Evolutionary conservation across 805 yeast species (phyloP), one percentile per base, ranked within the genome.

Genomic region (Yamadazyma akitaensis): DNA sequence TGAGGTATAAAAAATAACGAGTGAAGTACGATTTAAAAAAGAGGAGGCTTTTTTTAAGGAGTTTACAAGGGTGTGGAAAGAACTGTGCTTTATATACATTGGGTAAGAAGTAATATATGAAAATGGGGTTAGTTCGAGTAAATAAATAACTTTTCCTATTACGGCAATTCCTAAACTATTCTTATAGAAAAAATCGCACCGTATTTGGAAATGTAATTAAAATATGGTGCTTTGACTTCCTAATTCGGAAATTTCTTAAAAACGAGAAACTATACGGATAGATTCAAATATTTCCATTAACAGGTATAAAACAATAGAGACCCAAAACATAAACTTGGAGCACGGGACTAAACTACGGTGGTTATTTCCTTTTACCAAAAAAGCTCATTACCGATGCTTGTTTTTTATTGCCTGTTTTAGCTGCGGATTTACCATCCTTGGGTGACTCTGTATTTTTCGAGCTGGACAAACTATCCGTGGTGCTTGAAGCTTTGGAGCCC

Each of bases 381-480:
- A 78, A 78, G 50, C 63, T 76, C 74, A 75, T 64, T 35, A 77
- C 57, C 1, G 79, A 72, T 5, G 73, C 51, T 50, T 77, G 73
- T 64, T 54, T 68, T 65, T 47, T 64, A 57, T 51, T 61, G 61
- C 43, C 59, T 49, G 53, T 43, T 43, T 52, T 54, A 21, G 58
- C 35, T 18, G 52, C 19, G n/a, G 48, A 34, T 19, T 48, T 42
- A 19, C 37, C 31, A 46, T 37, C 16, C 49, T 48, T 40, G 28
- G 44, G n/a, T n/a, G 16, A 19, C 18, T 13, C 9, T 18, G 10
- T 21, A 21, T 21, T 21, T 5, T 21, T 21, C 24, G 24, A 21
- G 7, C 7, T 21, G 4, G 24, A 21, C 7, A 7, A 21, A 21
- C 7, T 21, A 21, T 7, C 24, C 7, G n/a, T n/a, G n/a, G n/a